A percentile compares a stretch with the other conserved stretches of the same genome.
Evolutionary conservation across 2,329 filamentous ascomycete genomes (phyloP).

Genomic region (Ophiocordyceps camponoti-saundersi): DNA sequence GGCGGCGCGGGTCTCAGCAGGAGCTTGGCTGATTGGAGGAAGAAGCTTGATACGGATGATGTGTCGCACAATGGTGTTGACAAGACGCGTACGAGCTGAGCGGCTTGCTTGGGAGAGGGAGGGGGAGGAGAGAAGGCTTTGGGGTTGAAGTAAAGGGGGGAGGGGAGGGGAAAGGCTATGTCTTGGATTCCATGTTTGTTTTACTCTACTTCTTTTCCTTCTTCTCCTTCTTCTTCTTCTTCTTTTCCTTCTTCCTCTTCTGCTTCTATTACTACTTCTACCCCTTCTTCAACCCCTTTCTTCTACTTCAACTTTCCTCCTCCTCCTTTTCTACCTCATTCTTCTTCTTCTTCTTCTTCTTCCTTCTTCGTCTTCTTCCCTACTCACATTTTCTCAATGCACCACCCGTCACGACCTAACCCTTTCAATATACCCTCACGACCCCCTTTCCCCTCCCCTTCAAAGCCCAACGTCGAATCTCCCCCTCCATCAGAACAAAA

Average conservation of each 20-base stretch:
- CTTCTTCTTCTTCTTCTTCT: background rate
- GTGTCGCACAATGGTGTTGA: conserved; percentile 12
- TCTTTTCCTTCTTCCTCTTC: background rate
- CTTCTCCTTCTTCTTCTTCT: background rate
- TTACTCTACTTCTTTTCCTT: background rate
- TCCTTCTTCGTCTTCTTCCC: background rate
- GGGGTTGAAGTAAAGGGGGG: too few species aligned
- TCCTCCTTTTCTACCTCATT: background rate
- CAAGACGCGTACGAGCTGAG: conserved; percentile 9
- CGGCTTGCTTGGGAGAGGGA: background rate
- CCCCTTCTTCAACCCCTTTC: too few species aligned
- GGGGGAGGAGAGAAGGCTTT: too few species aligned
- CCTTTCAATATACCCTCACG: background rate
- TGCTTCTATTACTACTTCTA: too few species aligned
- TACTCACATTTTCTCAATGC: background rate
- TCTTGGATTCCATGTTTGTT: background rate
- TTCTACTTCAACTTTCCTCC: too few species aligned
- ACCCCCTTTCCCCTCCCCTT: background rate
- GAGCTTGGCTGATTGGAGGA: conserved; percentile 65
- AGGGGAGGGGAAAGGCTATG: too few species aligned
- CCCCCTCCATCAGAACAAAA: too few species aligned
- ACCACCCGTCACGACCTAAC: background rate
- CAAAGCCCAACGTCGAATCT: too few species aligned
- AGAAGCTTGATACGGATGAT: conserved; percentile 46
- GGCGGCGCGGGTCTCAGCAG: conserved; percentile 39